These are phyloP conservation scores for Aureobasidium vineae DNA, from an alignment of 2,329 filamentous ascomycete species.

Conservation along the genomic window DNA sequence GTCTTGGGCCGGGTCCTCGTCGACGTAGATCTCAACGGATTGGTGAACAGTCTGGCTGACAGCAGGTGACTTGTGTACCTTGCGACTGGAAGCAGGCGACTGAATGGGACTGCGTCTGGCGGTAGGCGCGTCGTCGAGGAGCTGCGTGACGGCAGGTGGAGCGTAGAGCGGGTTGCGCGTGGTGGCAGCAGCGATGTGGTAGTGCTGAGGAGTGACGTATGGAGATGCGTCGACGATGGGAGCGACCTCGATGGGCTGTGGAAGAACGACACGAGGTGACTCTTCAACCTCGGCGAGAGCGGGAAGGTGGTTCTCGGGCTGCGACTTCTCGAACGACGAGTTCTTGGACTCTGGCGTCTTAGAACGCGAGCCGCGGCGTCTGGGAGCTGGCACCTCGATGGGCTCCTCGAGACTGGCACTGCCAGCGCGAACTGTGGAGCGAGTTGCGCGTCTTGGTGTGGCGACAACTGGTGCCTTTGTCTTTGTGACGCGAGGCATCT, in stretches of 20 bases:
- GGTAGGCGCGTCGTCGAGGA: background rate
- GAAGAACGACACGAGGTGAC: slow-evolving; percentile 2
- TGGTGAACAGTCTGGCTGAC: background rate
- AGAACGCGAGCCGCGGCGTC: slow-evolving; percentile 2
- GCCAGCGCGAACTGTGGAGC: slow-evolving; percentile 6
- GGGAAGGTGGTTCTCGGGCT: slow-evolving; percentile 1
- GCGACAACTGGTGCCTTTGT: slow-evolving; percentile 1
- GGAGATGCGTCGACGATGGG: slow-evolving; percentile 21
- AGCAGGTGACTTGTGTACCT: background rate
- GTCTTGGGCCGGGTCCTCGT: background rate
- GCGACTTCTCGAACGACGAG: slow-evolving; percentile 19
- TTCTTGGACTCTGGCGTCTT: slow-evolving; percentile 13
- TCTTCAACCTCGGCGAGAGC: slow-evolving; percentile 9
- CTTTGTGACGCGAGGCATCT: slow-evolving; percentile 13
- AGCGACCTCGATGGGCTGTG: slow-evolving; percentile 2
- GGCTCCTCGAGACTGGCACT: slow-evolving; percentile 12
- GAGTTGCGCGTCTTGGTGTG: slow-evolving; percentile 7
- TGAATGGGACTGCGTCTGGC: too few species aligned
- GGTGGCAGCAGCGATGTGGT: background rate
- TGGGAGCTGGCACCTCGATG: background rate
- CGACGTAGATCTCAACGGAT: background rate
- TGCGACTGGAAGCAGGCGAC: too few species aligned
- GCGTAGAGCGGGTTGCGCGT: background rate
- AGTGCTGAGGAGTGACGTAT: slow-evolving; percentile 15
- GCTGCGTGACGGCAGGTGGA: background rate